Base-by-base conservation (phyloP, 495 filamentous ascomycete species). In the Cenococcum geophilum region DNA sequence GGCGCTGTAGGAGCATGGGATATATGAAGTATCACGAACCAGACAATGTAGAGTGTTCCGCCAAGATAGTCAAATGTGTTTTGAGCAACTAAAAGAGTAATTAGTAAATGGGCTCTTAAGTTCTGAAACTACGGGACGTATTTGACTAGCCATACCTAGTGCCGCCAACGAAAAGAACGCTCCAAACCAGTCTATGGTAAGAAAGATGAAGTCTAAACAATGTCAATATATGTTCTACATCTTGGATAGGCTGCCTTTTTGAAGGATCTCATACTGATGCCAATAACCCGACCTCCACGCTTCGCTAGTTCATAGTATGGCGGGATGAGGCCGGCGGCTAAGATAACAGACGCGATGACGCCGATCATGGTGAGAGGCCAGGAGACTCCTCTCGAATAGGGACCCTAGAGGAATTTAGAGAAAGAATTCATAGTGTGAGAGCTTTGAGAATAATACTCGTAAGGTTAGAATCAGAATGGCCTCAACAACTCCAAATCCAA, bases 121-220 rank as follows among this genome's bases (percentile, higher is more conserved):
- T 32, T 25, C 22, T 6, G 27, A 32, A 32, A 32, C 3, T 32
- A 6, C 6, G 27, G 27, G 27, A 32, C 6, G 27, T 3, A 3
- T 18, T 18, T 20, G 18, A 25, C 21, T 16, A 6, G 22, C 10
- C 18, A 23, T 52, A 52, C 49, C 22, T 11, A 91, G 75, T 3
- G 86, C 86, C 75, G 90, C 81, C 4, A 90, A 77, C 0, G 86
- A 89, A 71, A 91, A 89, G 61, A 91, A 79, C 0, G 87, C 89
- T 0, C 89, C 89, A 0, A 80, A 68, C 68, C 80, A 88, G 67
- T 92, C 89, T 62, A 90, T 82, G 0, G 76, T 75, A 5, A 92
- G 73, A 60, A 92, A 92, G 0, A 83, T 69, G 71, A 80, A 83
- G 58, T 79, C 80, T 52, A 27, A 80, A 49, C 45, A 42, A 56